These are phyloP conservation scores for Boletus hoseneyae DNA, from an alignment of 1,284 basidiomycete genomes.

Conservation along the genomic window DNA sequence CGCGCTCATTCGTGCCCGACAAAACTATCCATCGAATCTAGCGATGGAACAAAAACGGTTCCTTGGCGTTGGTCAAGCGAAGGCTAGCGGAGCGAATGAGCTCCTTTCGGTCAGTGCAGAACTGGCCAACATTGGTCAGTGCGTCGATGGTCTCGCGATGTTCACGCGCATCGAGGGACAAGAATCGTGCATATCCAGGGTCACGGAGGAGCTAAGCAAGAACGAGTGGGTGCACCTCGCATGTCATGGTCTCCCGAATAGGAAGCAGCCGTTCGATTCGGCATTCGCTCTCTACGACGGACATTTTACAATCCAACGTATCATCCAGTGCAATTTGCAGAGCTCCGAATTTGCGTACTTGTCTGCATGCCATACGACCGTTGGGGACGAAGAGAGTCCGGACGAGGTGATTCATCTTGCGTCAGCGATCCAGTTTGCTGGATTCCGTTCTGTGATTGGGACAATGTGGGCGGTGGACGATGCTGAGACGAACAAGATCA, in stretches of 20 bases:
- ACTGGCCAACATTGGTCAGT: neutral
- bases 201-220: neutral
- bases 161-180: neutral
- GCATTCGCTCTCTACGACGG: too few relatives aligned
- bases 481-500: too few relatives aligned
- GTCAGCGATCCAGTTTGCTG: constrained; percentile 3
- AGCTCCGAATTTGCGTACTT: neutral
- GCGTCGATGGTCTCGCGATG: neutral
- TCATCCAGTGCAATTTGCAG: neutral
- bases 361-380: too few relatives aligned
- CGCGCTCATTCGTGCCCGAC: constrained; percentile 22
- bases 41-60: neutral
- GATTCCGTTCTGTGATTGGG: constrained; percentile 7
- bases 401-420: constrained; percentile 12
- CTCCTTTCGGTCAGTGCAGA: neutral
- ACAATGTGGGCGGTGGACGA: constrained; percentile 8
- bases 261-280: too few relatives aligned
- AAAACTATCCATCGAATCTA: too few relatives aligned
- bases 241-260: too few relatives aligned
- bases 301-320: neutral
- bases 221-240: neutral
- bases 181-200: neutral
- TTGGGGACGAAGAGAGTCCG: too few relatives aligned
- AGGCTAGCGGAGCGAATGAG: neutral
- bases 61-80: constrained; percentile 10